Conservation (phyloP, 2,329 filamentous ascomycete species). For the Xylariaceae sp. region DNA sequence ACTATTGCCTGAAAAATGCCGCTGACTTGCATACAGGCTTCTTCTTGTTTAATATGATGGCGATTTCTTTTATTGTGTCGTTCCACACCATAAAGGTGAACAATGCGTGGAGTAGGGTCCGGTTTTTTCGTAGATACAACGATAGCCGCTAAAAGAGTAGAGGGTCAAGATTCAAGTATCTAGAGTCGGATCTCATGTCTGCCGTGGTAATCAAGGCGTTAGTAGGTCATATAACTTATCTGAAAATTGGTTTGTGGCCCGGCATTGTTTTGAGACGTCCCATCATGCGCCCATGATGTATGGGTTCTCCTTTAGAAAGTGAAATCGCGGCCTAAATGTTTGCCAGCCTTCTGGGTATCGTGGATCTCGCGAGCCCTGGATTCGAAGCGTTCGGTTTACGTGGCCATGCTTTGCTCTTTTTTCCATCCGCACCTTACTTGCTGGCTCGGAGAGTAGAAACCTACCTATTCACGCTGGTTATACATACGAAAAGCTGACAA, state of each 20-base stretch:
- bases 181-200: neutral
- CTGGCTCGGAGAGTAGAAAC: neutral
- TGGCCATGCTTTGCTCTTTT: neutral
- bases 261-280: neutral
- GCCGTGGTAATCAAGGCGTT: neutral
- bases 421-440: neutral
- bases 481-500: too few relatives aligned
- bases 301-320: neutral
- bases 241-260: too few relatives aligned
- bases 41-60: neutral
- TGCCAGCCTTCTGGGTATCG: neutral
- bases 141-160: neutral
- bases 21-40: neutral
- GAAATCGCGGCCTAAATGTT: neutral
- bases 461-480: too few relatives aligned
- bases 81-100: neutral
- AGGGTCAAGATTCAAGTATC: neutral
- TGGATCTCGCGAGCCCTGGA: neutral
- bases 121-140: neutral
- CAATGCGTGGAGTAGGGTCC: neutral
- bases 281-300: neutral
- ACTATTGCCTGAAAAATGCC: neutral
- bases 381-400: neutral
- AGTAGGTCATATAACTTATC: neutral
- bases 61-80: neutral